Evolutionary conservation across 2,329 filamentous ascomycete species (phyloP), one percentile per base, ranked within the genome.

Genomic region (Lecanosticta acicola): DNA sequence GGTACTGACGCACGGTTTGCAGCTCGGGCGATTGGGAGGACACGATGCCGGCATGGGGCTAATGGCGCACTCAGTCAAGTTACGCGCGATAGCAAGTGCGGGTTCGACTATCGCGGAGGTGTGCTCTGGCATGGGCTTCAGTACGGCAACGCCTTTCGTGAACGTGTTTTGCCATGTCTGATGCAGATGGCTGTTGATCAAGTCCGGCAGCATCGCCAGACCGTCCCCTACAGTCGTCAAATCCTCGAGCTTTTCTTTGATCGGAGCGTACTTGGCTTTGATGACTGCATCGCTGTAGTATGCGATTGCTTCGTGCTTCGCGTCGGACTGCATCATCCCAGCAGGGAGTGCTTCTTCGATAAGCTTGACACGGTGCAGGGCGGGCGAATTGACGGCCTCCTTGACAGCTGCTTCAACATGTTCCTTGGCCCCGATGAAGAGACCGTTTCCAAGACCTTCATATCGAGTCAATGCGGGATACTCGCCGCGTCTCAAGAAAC

Each of bases 141-240:
- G 72, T 2, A 96, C 81, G 3, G 83, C 79, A 46, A 97, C 84
- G 21, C 93, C 91, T 32, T 78, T 75, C 1, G 79, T 72, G 66
- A 93, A 94, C 17, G 75, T 75, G 57, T 84, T 86, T 61, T 94
- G 88, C 80, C 93, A 97, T 9, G 82, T 85, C 43, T 77, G 77
- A 63, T 96, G 90, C 3, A 97, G 75, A 65, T 97, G 93, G 2
- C 83, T 78, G 60, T 86, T 90, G 63, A 96, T 86, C 48, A 97
- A 76, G 37, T 78, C 71, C 48, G 84, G 84, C 26, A 97, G 78
- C 41, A 77, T 72, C 43, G 70, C 68, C 18, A 91, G 72, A 2
- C 84, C 87, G 18, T 63, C 61, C 37, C 75, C 71, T 21, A 78
- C 76, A 11, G 76, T 76, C 44, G 64, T 63, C n/a, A 60, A 59